phyloP scores from a whole-genome alignment of 129 eudicot species.

The Rutidosis leptorrhynchoides region DNA sequence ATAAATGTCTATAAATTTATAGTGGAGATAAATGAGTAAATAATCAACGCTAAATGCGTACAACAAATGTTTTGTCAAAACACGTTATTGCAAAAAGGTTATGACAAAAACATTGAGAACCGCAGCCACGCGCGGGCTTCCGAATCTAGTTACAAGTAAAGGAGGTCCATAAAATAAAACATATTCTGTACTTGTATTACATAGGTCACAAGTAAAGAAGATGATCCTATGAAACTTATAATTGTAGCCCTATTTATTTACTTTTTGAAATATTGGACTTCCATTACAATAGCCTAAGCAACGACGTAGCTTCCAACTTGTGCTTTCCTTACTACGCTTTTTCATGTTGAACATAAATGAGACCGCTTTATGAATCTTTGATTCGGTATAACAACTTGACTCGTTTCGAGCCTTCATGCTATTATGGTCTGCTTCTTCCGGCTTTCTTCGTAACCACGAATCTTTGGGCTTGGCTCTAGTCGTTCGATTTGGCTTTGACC shows the following conservation, averaged over 20 bases:
- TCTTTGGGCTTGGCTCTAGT: constrained; percentile 22
- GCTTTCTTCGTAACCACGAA: constrained; percentile 22
- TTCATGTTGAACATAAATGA: constrained; percentile 49
- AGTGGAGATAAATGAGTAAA: no score
- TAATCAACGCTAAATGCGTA: no score
- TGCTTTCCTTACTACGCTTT: constrained; percentile 33
- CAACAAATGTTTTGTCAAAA: no score
- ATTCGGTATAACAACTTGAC: constrained; percentile 25
- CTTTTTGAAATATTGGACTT: constrained; percentile 36
- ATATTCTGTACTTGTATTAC: constrained; percentile 10
- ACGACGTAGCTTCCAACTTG: constrained; percentile 34
- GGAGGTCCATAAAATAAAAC: neutral
- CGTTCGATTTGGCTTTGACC: constrained; percentile 27
- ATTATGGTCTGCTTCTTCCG: constrained; percentile 30
- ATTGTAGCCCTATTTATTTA: constrained; percentile 19
- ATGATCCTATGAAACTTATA: constrained; percentile 16
- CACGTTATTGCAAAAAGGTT: no score
- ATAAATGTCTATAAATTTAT: no score
- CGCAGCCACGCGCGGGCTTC: no score
- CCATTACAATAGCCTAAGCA: constrained; percentile 46
- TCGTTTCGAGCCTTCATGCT: constrained; percentile 27
- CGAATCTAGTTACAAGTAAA: no score
- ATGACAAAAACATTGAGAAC: no score
- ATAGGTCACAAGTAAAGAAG: constrained; percentile 15
- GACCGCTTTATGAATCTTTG: constrained; percentile 44